These are phyloP conservation scores for California macrophylla DNA, from an alignment of 441 rosid species.

Conservation along the genomic window DNA sequence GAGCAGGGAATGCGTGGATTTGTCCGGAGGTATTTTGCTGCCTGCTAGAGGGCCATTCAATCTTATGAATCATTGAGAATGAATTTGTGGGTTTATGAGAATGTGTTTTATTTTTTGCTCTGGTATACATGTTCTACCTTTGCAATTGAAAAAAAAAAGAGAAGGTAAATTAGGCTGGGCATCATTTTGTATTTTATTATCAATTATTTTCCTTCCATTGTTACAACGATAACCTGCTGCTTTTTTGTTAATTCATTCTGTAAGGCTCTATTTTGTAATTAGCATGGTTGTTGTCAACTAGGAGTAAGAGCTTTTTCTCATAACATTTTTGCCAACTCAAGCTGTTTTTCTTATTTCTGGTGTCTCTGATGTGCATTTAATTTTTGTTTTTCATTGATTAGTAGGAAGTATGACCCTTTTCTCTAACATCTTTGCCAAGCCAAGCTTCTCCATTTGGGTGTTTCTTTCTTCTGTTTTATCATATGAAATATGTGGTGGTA, in stretches of 20 bases:
- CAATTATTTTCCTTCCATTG: not conserved
- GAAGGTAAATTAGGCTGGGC: not conserved
- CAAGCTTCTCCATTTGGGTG: not conserved
- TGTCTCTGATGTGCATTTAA: not conserved
- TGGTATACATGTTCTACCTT: not conserved
- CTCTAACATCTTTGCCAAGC: not conserved
- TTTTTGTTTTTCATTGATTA: not conserved
- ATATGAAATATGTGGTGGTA: not conserved
- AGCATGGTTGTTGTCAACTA: not conserved
- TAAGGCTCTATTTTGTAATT: not conserved
- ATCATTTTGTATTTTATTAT: not conserved
- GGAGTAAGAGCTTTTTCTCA: not conserved
- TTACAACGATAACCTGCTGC: not conserved
- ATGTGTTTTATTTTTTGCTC: not conserved
- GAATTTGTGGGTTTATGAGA: not conserved
- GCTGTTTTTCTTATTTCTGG: not conserved
- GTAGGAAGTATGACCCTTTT: not conserved
- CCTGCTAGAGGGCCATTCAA: not conserved
- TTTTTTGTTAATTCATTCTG: not conserved
- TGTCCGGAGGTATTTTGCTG: slow-evolving; percentile 73
- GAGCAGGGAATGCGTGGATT: slow-evolving; percentile 99
- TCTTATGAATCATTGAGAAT: not conserved
- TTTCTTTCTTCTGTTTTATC: not conserved
- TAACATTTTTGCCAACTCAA: not conserved
- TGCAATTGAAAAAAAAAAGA: too few relatives aligned